Evolutionary conservation across 768 basidiomycete genomes (phyloP).

Genomic region (Russula ochroleuca): DNA sequence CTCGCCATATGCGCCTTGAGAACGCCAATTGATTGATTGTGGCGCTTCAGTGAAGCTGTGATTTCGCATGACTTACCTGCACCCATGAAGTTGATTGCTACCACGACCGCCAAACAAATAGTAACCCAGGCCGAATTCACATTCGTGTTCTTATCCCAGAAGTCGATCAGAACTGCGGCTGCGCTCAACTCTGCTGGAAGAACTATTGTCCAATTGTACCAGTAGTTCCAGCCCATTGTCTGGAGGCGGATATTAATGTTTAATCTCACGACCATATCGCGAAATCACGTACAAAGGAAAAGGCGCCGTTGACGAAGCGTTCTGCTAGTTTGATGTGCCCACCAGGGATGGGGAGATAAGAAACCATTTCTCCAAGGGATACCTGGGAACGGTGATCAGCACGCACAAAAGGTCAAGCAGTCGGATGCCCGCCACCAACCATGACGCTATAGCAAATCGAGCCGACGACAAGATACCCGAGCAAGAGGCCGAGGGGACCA

Average conservation of each 20-base stretch:
- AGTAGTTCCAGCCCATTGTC: slow-evolving; percentile 50
- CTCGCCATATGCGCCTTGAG: slow-evolving; percentile 67
- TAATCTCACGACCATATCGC: not conserved
- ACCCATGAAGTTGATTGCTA: slow-evolving; percentile 33
- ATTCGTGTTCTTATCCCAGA: slow-evolving; percentile 55
- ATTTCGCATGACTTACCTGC: slow-evolving; percentile 15
- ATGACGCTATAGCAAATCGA: slow-evolving; percentile 68
- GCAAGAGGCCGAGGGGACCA: slow-evolving; percentile 69
- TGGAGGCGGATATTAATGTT: not conserved
- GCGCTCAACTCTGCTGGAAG: slow-evolving; percentile 72
- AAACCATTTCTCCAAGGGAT: slow-evolving; percentile 70
- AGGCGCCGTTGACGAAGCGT: slow-evolving; percentile 74
- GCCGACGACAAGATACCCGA: slow-evolving; percentile 66
- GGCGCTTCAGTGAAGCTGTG: no score
- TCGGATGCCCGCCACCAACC: slow-evolving; percentile 37
- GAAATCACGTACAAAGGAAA: slow-evolving; percentile 44
- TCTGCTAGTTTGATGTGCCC: slow-evolving; percentile 79
- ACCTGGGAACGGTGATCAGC: slow-evolving; percentile 38
- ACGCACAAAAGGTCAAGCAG: not conserved
- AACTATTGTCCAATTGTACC: slow-evolving; percentile 60
- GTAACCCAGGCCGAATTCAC: slow-evolving; percentile 75
- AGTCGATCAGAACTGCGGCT: slow-evolving; percentile 71
- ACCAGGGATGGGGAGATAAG: slow-evolving; percentile 73
- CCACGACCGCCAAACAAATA: slow-evolving; percentile 68
- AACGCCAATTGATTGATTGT: not conserved